phyloP scores from a whole-genome alignment of 805 yeast species.

The Yarrowia divulgata region DNA sequence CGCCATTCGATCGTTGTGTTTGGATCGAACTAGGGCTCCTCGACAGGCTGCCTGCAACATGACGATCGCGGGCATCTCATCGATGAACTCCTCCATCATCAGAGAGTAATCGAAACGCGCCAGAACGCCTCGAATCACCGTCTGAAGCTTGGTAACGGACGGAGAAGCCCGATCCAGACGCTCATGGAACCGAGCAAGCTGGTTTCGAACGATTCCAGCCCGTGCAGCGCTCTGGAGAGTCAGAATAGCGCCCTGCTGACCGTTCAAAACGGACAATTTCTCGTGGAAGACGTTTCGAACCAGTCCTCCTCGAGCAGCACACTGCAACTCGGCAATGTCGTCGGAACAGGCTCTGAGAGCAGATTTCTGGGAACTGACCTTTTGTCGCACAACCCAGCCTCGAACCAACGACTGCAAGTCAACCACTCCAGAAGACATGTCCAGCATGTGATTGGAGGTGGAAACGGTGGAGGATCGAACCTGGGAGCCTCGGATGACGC shows the following conservation, averaged over 20 bases:
- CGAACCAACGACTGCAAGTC: constrained; percentile 64
- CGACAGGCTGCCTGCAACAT: constrained; percentile 50
- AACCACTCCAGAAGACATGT: constrained; percentile 46
- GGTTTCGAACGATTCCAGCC: constrained; percentile 24
- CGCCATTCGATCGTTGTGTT: constrained; percentile 47
- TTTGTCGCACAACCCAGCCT: constrained; percentile 52
- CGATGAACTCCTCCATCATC: constrained; percentile 50
- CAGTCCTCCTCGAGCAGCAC: constrained; percentile 22
- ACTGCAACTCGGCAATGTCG: constrained; percentile 1
- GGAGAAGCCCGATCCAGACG: constrained; percentile 43
- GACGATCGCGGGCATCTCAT: constrained; percentile 47
- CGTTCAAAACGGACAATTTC: neutral
- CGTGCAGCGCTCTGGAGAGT: constrained; percentile 18
- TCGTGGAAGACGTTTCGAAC: neutral
- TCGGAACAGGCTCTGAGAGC: neutral
- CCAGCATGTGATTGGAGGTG: constrained; percentile 31
- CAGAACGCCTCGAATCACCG: constrained; percentile 51
- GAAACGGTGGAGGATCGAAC: neutral
- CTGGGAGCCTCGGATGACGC: constrained; percentile 9
- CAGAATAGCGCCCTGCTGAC: neutral
- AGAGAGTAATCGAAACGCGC: constrained; percentile 49
- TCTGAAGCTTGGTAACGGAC: constrained; percentile 50
- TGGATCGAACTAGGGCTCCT: constrained; percentile 49
- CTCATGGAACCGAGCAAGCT: constrained; percentile 41
- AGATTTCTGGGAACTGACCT: neutral